Evolutionary conservation across 768 basidiomycete genomes (phyloP).

Genomic region (Phylloporus rhodoxanthus): DNA sequence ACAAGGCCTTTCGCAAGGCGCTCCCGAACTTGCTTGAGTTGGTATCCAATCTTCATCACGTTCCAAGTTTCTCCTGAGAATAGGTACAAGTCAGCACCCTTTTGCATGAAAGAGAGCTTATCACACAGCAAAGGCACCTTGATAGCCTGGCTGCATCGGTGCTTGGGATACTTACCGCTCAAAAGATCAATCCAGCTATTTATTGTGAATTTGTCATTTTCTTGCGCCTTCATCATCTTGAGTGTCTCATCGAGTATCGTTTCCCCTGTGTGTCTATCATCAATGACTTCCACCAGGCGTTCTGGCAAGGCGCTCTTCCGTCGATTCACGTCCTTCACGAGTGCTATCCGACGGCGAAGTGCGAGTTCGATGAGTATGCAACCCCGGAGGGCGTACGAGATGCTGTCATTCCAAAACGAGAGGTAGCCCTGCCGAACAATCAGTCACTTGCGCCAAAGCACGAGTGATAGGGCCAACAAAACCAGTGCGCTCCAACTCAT

Average conservation of each 20-base stretch:
- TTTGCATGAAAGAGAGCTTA: neutral
- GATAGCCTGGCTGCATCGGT: neutral
- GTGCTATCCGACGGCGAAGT: slow-evolving; percentile 87
- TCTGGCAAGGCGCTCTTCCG: slow-evolving; percentile 75
- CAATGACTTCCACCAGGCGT: slow-evolving; percentile 84
- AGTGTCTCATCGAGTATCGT: slow-evolving; percentile 94
- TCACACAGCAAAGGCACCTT: neutral
- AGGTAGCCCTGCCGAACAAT: slow-evolving; percentile 66
- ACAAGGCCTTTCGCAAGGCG: slow-evolving; percentile 95
- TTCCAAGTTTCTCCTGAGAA: slow-evolving; percentile 97
- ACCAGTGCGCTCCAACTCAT: slow-evolving; percentile 2
- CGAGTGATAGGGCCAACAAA: slow-evolving; percentile 18
- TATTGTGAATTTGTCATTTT: slow-evolving; percentile 50
- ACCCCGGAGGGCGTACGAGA: slow-evolving; percentile 96
- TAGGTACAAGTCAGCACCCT: neutral
- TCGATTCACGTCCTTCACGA: slow-evolving; percentile 73
- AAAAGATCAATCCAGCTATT: slow-evolving; percentile 94
- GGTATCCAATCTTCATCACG: slow-evolving; percentile 99
- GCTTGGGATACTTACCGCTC: slow-evolving; percentile 52
- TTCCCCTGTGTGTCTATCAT: slow-evolving; percentile 90
- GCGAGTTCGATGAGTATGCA: slow-evolving; percentile 97
- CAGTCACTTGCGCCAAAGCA: slow-evolving; percentile 5
- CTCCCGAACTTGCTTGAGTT: slow-evolving; percentile 97
- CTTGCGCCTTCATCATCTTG: slow-evolving; percentile 88
- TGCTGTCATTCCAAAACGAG: slow-evolving; percentile 99